Base-by-base conservation (phyloP, 2,329 filamentous ascomycete species). In the Alternaria solani region DNA sequence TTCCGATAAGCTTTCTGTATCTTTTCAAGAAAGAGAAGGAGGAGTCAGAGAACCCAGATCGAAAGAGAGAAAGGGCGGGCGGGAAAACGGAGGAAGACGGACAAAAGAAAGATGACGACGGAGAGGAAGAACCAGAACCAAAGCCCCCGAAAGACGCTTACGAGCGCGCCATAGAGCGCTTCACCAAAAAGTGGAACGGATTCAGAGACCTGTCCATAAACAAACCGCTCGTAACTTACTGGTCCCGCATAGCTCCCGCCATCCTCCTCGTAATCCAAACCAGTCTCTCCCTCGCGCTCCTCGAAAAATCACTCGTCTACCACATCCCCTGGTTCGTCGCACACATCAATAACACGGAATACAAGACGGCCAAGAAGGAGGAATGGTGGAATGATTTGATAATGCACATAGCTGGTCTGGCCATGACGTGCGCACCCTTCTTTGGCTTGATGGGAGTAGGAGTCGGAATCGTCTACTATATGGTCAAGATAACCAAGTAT, bases 391-490 rank as follows among this genome's bases (percentile, higher is more conserved):
- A 59, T 14, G 56, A 59, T 9, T 4, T 63, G 0, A 6, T 62
- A 1, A 11, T 67, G 14, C 39, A 59, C 18, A 14, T 46, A 3
- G n/a, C 49, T 4, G 18, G 49, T 1, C 55, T 63, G 12, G 26
- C 64, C 0, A 39, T 36, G 1, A 39, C 34, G 0, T 66, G 65
- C 28, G 57, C 53, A 5, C 63, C 63, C 0, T 14, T 66, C 4
- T 23, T 51, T 23, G 26, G 39, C 1, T 14, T 48, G 7, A 11
- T 59, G 5, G 63, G 63, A 14, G 26, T 58, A 0, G 53, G 32
- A 7, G 32, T 34, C 2, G 57, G 48, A 0, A n/a, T 51, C 5
- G 12, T 57, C 42, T 64, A 61, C 16, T 66, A 64, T 16, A 30
- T 18, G 25, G 2, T 57, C 1, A 62, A 62, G 46, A 32, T 51